A percentile compares a stretch with the other conserved stretches of the same genome.
Conservation (phyloP, 441 rosid genomes). For the Populus trichocarpa region DNA sequence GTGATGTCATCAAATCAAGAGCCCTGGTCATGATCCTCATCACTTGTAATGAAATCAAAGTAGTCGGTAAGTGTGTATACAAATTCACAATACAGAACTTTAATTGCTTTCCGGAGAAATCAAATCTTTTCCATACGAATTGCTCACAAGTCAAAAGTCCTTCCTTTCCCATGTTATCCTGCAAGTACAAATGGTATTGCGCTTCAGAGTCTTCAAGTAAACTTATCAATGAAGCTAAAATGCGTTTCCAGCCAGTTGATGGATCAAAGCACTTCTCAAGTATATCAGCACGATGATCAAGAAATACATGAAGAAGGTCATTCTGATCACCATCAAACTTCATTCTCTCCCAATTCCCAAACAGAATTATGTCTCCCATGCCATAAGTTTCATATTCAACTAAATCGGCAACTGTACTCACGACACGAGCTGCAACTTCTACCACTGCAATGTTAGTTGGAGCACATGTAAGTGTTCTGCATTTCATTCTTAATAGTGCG, state of each 20-base stretch:
- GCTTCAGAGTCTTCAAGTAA: slow-evolving; percentile 26
- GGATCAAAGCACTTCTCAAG: slow-evolving; percentile 33
- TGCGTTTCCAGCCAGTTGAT: slow-evolving; percentile 33
- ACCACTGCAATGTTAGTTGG: slow-evolving; percentile 54
- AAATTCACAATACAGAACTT: slow-evolving; percentile 21
- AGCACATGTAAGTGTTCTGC: slow-evolving; percentile 47
- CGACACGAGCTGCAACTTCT: slow-evolving; percentile 47
- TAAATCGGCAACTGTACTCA: slow-evolving; percentile 26
- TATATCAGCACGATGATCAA: slow-evolving; percentile 31
- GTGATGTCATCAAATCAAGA: slow-evolving; percentile 15
- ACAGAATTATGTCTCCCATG: slow-evolving; percentile 45
- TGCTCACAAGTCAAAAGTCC: background rate
- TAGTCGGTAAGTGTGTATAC: slow-evolving; percentile 32
- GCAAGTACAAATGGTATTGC: slow-evolving; percentile 10
- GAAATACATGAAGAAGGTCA: background rate
- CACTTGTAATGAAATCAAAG: slow-evolving; percentile 11
- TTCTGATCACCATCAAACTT: slow-evolving; percentile 16
- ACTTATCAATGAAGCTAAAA: slow-evolving; percentile 23
- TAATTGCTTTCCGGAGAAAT: slow-evolving; percentile 2
- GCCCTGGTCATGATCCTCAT: slow-evolving; percentile 17
- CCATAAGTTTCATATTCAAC: slow-evolving; percentile 12
- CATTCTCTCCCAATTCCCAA: slow-evolving; percentile 44
- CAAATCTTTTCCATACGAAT: slow-evolving; percentile 20
- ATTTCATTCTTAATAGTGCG: slow-evolving; percentile 29
- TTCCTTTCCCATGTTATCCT: background rate